Evolutionary conservation across 106 monocot species (phyloP), one percentile per base, ranked within the genome.

Genomic region (Platanthera guangdongensis): DNA sequence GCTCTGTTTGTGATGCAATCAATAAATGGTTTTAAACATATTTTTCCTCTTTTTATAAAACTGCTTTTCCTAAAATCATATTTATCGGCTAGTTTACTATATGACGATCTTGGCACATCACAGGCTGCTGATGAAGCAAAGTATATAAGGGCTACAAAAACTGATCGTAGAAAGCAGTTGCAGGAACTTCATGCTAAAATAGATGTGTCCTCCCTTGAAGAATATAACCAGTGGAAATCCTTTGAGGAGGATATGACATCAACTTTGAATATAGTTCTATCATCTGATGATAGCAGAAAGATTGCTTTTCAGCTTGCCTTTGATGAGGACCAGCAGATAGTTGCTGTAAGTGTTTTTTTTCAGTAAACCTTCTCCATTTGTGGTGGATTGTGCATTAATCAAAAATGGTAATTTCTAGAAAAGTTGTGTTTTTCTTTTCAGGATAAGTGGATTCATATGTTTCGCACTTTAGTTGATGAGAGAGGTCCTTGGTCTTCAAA

Each of bases 401-500:
- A 68, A 62, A 25, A 48, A 45, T 15, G 22, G 45, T 64, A 51
- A 46, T 46, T 18, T 64, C 48, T 52, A 14, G 47, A 22, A 50
- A 59, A 50, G 71, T 15, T 74, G 19, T 79, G 48, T 74, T 62
- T 55, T 55, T 39, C 64, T 8, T 78, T 45, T 50, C 82, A 99
- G 99, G 94, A 92, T 49, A 90, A 88, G 74, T 99, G 99, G 94
- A 85, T 99, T 39, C 99, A 92, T 77, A 88, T 99, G 77, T 87
- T 88, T 47, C 94, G 99, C 71, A 79, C 89, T 75, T 83, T 94
- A 73, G 85, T 86, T 83, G 94, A 99, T 84, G 99, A 99, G 73
- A 86, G 99, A 74, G 94, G 94, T 28, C 99, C 99, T 74, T 99
- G 99, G 99, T 94, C 94, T 71, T 81, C 99, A 80, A 86, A 82